Evolutionary conservation across 2,329 filamentous ascomycete genomes (phyloP).

Genomic region (Diaporthe aspalathi): DNA sequence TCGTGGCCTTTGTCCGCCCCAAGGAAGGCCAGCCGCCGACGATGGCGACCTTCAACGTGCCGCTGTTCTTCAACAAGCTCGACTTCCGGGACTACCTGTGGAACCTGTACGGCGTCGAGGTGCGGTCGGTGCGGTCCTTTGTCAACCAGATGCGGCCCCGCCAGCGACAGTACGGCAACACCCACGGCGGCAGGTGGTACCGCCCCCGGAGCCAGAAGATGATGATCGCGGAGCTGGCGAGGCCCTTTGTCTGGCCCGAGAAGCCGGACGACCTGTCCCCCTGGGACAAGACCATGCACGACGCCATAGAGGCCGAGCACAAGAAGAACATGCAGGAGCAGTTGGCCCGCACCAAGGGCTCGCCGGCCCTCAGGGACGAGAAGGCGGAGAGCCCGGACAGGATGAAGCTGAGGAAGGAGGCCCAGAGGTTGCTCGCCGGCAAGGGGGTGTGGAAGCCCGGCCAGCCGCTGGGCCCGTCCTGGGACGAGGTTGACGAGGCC

Average conservation of each 20-base stretch:
- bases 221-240: conserved; percentile 91
- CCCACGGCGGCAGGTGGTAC: conserved; percentile 67
- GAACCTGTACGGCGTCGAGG: conserved; percentile 83
- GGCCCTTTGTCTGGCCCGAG: conserved; percentile 90
- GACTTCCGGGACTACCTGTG: conserved; percentile 95
- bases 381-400: conserved; percentile 52
- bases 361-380: conserved; percentile 48
- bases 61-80: conserved; percentile 93
- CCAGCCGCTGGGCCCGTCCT: conserved; percentile 59
- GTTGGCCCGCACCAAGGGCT: conserved; percentile 5
- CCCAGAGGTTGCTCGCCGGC: conserved; percentile 70
- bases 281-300: conserved; percentile 74
- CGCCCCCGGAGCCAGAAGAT: conserved; percentile 82
- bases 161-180: conserved; percentile 62
- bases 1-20: conserved; percentile 79
- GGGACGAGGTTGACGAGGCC: conserved; percentile 51
- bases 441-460: conserved; percentile 70
- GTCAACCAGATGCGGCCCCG: conserved; percentile 75
- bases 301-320: conserved; percentile 62
- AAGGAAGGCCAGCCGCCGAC: conserved; percentile 78
- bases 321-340: conserved; percentile 47
- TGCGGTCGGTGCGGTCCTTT: conserved; percentile 80
- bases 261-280: conserved; percentile 67
- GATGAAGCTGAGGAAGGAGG: conserved; percentile 65
- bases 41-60: conserved; percentile 91